These are phyloP conservation scores for Rhododendron ferrugineum DNA, from an alignment of 148 eudicot species.

Conservation along the genomic window DNA sequence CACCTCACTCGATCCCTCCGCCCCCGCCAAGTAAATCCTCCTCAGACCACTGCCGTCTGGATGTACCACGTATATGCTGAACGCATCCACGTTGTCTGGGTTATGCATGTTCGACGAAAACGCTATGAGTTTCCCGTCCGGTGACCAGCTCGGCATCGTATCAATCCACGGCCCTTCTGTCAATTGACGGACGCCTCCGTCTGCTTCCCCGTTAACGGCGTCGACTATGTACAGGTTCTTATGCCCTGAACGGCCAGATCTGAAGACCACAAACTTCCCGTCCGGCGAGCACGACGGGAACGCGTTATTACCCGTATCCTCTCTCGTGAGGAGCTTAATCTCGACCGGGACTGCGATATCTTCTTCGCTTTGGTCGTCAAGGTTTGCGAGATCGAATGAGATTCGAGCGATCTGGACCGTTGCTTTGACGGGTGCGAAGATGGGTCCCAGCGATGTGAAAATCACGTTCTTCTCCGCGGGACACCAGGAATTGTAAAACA, in stretches of 20 bases:
- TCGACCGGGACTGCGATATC: constrained; percentile 20
- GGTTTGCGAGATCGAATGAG: constrained; percentile 29
- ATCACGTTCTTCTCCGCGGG: constrained; percentile 47
- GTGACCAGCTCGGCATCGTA: constrained; percentile 92
- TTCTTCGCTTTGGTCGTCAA: constrained; percentile 7
- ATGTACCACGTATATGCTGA: constrained; percentile 49
- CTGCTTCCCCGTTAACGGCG: constrained; percentile 52
- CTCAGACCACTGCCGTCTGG: constrained; percentile 54
- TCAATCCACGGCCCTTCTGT: constrained; percentile 80
- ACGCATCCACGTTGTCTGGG: constrained; percentile 39
- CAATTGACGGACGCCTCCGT: constrained; percentile 44
- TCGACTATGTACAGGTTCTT: constrained; percentile 74
- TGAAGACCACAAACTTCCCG: constrained; percentile 59
- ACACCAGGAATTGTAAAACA: constrained; percentile 62
- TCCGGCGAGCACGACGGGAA: constrained; percentile 87
- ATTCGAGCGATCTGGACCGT: constrained; percentile 67
- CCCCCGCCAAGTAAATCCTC: constrained; percentile 39
- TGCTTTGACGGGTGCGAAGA: constrained; percentile 41
- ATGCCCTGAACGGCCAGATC: constrained; percentile 77
- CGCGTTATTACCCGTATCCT: constrained; percentile 64
- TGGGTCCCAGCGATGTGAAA: constrained; percentile 64
- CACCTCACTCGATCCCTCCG: constrained; percentile 29
- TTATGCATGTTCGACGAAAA: constrained; percentile 75
- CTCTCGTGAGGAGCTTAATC: constrained; percentile 48
- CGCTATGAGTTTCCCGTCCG: constrained; percentile 63